Percentiles rank a stretch among this genome's conserved stretches.
Evolutionary conservation across 83 land plant species (phyloP).

Genomic region (Larix sibirica): DNA sequence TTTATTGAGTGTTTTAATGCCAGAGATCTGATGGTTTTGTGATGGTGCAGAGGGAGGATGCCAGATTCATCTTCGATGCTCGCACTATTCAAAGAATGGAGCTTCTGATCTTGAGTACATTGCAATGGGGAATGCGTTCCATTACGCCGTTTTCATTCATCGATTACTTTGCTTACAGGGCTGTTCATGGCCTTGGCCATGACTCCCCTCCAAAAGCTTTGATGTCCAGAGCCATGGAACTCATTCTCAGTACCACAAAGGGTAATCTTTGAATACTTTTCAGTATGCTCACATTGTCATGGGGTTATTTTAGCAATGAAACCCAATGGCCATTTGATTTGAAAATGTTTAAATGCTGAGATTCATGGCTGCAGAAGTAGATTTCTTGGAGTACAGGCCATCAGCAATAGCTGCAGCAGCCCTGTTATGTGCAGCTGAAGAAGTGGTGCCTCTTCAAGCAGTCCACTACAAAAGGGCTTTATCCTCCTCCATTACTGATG

Average conservation of each 20-base stretch:
- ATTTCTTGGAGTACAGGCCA: constrained; percentile 43
- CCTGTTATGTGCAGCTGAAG: constrained; percentile 40
- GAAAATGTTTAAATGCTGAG: no score
- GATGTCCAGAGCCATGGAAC: constrained; percentile 30
- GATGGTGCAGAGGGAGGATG: constrained; percentile 18
- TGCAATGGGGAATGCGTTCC: constrained; percentile 63
- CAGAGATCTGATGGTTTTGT: neutral
- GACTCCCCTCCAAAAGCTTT: constrained; percentile 19
- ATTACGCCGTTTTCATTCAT: constrained; percentile 67
- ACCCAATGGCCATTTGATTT: neutral
- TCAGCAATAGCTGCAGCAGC: constrained; percentile 61
- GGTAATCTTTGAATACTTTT: constrained; percentile 22
- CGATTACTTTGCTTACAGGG: constrained; percentile 30
- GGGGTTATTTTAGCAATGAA: neutral
- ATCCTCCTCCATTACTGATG: constrained; percentile 39
- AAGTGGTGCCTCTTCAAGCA: constrained; percentile 28
- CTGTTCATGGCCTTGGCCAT: neutral
- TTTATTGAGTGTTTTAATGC: neutral
- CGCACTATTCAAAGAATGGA: constrained; percentile 65
- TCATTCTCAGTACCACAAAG: constrained; percentile 35
- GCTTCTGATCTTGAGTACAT: constrained; percentile 52
- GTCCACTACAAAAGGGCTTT: constrained; percentile 31
- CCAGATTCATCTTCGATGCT: constrained; percentile 54
- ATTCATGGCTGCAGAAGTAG: constrained; percentile 27
- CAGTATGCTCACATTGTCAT: neutral